A percentile compares a stretch with the other conserved stretches of the same genome.
phyloP scores from a whole-genome alignment of 2,329 filamentous ascomycete genomes.

The Lasiodiplodia hormozganensis region DNA sequence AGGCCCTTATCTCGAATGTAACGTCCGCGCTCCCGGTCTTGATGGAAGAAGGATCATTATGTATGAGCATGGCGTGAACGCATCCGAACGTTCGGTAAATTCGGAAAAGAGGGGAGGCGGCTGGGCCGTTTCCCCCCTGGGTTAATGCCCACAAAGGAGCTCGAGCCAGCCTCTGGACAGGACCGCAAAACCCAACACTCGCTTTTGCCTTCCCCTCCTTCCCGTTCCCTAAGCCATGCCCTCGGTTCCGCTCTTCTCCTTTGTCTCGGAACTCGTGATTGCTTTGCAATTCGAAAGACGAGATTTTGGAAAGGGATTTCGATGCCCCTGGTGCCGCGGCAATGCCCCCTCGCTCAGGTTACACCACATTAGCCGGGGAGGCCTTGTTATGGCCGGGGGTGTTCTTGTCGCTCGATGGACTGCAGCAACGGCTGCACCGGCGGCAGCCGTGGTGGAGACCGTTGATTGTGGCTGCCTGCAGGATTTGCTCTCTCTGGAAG shows the following conservation, averaged over 20 bases:
- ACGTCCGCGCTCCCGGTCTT: neutral
- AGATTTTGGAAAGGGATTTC: neutral
- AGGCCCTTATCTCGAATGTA: neutral
- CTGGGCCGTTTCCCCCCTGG: neutral
- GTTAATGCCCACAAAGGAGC: neutral
- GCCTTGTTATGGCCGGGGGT: neutral
- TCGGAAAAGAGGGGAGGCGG: neutral
- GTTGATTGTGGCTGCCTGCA: neutral
- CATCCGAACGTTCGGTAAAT: neutral
- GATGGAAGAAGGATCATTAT: neutral
- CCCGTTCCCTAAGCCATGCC: conserved; percentile 14
- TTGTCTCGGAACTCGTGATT: neutral
- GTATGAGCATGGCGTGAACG: neutral
- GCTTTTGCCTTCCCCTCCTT: neutral
- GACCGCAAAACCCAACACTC: neutral
- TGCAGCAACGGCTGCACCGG: neutral
- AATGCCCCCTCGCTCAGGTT: neutral
- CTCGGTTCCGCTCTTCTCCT: neutral
- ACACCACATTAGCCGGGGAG: neutral
- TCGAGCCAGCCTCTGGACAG: conserved; percentile 7
- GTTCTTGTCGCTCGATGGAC: neutral
- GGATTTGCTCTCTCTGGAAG: neutral
- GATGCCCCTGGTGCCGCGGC: neutral
- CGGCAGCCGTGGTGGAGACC: neutral
- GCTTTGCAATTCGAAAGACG: neutral